Base-by-base conservation (phyloP, 1,139 yeast genomes). In the Suhomyces guaymorum region DNA sequence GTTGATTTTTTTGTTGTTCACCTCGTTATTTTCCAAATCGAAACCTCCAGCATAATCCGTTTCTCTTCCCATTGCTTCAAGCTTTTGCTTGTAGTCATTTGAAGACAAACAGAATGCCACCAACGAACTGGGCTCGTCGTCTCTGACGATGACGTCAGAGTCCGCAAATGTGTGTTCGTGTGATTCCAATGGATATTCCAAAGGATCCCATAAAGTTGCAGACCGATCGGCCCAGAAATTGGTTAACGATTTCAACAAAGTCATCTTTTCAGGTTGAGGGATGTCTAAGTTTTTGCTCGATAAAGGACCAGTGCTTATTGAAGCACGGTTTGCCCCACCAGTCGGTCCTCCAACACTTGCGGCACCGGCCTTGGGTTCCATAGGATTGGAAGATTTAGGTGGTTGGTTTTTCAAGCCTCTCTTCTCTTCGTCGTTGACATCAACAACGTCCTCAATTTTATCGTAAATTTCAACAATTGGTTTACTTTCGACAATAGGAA, bases 201-300 rank as follows among this genome's bases (percentile, higher is more conserved):
- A 64, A 0, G 97, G 95, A 46, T 86, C 89, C 98, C 98, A 94
- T 15, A 94, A 74, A 2, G 96, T 85, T 0, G 97, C 92, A 1
- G 97, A 86, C 49, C 98, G 66, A 60, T 94, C 98, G 1, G 97
- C 97, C 98, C 98, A 92, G 60, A 92, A 90, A 51, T 82, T 88
- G 0, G 96, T 79, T 39, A 94, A 66, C 0, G 96, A 81, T 50
- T 87, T 88, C 63, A 94, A 75, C 21, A 94, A 59, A 1, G 96
- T 82, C 21, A 80, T 77, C 47, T 78, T 78, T 51, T 88, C 97
- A 2, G 87, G 62, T 58, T 69, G 66, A 0, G 70, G 67, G 15
- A 66, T 53, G 10, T 61, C 67, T 8, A 48, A 30, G 22, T 39
- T 44, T 33, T 49, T 51, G 3, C 28, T 17, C 3, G 19, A 17